Conservation (phyloP, 495 filamentous ascomycete species). For the Beverwykella pulmonaria region DNA sequence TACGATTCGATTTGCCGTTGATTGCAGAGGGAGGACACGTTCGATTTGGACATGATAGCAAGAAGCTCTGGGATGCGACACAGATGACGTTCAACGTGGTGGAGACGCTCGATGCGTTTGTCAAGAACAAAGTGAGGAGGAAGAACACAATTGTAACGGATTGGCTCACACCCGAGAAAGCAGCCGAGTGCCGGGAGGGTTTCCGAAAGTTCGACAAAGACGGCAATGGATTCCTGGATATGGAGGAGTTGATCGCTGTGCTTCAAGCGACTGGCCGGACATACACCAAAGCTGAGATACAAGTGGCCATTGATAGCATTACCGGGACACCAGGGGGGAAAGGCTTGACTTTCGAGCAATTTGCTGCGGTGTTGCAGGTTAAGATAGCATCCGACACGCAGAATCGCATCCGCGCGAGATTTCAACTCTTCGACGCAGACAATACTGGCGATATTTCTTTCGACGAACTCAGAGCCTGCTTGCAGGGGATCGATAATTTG, state of each 20-base stretch:
- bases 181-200: slow-evolving; percentile 19
- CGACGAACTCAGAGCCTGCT: slow-evolving; percentile 14
- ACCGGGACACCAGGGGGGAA: slow-evolving; percentile 1
- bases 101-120: slow-evolving; percentile 18
- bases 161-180: slow-evolving; percentile 20
- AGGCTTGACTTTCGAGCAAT: slow-evolving; percentile 21
- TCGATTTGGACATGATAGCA: slow-evolving; percentile 16
- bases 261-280: slow-evolving; percentile 7
- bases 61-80: slow-evolving; percentile 23
- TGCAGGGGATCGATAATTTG: slow-evolving; percentile 18
- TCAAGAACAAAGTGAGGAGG: slow-evolving; percentile 17
- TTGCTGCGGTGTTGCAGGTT: slow-evolving; percentile 17
- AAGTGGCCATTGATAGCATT: slow-evolving; percentile 17
- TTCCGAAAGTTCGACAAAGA: slow-evolving; percentile 29
- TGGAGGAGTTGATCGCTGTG: slow-evolving; percentile 15
- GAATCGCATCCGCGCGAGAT: slow-evolving; percentile 9
- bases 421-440: slow-evolving; percentile 19
- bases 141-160: slow-evolving; percentile 13
- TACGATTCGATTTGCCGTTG: slow-evolving; percentile 22
- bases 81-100: slow-evolving; percentile 20
- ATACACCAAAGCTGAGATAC: slow-evolving; percentile 4
- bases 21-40: slow-evolving; percentile 22
- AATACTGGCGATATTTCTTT: slow-evolving; percentile 21
- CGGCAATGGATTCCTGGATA: slow-evolving; percentile 25
- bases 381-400: slow-evolving; percentile 16